Evolutionary conservation across 1,284 basidiomycete genomes (phyloP), one percentile per base, ranked within the genome.

Genomic region (Ganoderma meredithae): DNA sequence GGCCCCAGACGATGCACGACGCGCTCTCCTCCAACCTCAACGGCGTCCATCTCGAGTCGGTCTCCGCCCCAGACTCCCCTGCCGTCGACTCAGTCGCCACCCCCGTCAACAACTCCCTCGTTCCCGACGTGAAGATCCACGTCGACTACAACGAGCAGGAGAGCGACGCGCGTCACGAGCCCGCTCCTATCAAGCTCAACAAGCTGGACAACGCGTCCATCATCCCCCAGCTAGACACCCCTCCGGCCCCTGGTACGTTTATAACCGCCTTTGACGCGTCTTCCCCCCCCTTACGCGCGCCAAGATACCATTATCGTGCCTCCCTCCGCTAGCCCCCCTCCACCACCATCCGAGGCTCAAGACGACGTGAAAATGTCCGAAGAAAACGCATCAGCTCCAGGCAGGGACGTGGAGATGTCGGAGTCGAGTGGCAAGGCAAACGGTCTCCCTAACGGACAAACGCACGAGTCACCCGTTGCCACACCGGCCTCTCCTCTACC

Each of bases 131-230:
- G 75, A 88, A 88, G 81, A 86, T 88, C 75, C 84, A 89, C 79
- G 83, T 86, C 71, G 86, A 89, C 80, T 83, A 81, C 74, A 81
- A 83, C 69, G 85, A 89, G 72, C 84, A 85, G 72, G 90, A 91
- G 81, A 88, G 86, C 73, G 88, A 90, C 83, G 88, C 83, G 72
- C 86, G 86, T 63, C 83, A 86, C 76, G 88, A 90, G 73, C 87
- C 86, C 53, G 76, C 86, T 60, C 79, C 83, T 60, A 77, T 88
- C 71, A 86, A 80, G 70, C 72, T 80, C 33, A 78, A 79, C 73
- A 79, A 78, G 68, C 64, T 79, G 49, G 80, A 83, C 64, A 79
- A 80, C 76, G 79, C 78, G 79, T 86, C 88, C 55, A 79, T 80
- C 41, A 80, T 81, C 66, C 81, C 84, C 19, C 82, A 86, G 76